Conservation (phyloP, 805 yeast genomes). For the Saturnispora besseyi region DNA sequence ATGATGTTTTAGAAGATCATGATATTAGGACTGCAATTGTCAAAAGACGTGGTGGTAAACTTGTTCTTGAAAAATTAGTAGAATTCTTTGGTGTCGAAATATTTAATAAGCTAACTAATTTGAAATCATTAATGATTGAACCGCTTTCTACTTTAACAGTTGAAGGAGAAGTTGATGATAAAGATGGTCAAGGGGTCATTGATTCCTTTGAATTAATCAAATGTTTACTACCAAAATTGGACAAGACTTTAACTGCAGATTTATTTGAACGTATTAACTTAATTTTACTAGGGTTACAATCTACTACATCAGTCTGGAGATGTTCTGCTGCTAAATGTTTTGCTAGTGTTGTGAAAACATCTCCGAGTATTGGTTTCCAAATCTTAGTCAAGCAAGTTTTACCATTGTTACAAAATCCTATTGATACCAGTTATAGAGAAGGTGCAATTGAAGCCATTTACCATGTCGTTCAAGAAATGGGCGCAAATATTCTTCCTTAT, state of each 20-base stretch:
- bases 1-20: conserved; percentile 31
- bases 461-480: conserved; percentile 81
- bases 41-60: conserved; percentile 77
- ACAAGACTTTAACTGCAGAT: conserved; percentile 37
- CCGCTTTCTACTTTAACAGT: conserved; percentile 36
- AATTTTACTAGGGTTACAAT: conserved; percentile 46
- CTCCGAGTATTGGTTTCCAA: conserved; percentile 67
- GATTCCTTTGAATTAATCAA: conserved; percentile 80
- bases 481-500: conserved; percentile 81
- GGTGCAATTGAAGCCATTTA: conserved; percentile 91
- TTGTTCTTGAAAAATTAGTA: conserved; percentile 56
- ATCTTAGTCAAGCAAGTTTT: conserved; percentile 67
- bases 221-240: conserved; percentile 59
- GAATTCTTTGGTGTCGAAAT: conserved; percentile 42
- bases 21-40: conserved; percentile 66
- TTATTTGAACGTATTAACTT: conserved; percentile 47
- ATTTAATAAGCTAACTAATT: conserved; percentile 56
- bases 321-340: conserved; percentile 86
- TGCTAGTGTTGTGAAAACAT: conserved; percentile 63
- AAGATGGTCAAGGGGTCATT: conserved; percentile 67
- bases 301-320: conserved; percentile 73
- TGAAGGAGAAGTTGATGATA: conserved; percentile 29
- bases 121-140: conserved; percentile 55
- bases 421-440: conserved; percentile 64
- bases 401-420: conserved; percentile 74